Conservation (phyloP, 2,329 filamentous ascomycete genomes). For the Metarhizium humberi region DNA sequence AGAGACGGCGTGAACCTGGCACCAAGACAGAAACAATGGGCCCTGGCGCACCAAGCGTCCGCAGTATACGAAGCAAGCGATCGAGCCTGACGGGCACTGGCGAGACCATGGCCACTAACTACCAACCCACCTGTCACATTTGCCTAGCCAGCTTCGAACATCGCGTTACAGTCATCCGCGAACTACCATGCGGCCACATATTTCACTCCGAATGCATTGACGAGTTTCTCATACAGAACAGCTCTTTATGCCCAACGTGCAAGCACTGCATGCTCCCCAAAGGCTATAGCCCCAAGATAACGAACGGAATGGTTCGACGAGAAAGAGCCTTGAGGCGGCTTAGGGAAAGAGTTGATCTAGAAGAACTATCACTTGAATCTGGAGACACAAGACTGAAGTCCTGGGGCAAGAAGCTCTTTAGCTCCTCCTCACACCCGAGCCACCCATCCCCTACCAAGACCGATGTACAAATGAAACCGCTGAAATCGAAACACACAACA, state of each 20-base stretch:
- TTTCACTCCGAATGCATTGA: slow-evolving; percentile 93
- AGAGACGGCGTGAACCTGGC: slow-evolving; percentile 20
- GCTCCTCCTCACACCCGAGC: slow-evolving; percentile 12
- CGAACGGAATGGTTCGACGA: slow-evolving; percentile 77
- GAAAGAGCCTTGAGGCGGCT: slow-evolving; percentile 61
- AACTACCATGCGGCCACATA: slow-evolving; percentile 84
- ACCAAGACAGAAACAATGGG: slow-evolving; percentile 17
- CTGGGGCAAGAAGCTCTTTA: slow-evolving; percentile 27
- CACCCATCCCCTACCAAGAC: slow-evolving; percentile 8
- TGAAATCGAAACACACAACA: slow-evolving; percentile 7
- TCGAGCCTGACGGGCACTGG: slow-evolving; percentile 24
- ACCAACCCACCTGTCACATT: slow-evolving; percentile 81
- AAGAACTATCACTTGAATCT: slow-evolving; percentile 24
- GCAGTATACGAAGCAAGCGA: slow-evolving; percentile 27
- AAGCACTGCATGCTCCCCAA: slow-evolving; percentile 71
- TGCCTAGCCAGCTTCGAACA: slow-evolving; percentile 75
- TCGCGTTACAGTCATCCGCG: slow-evolving; percentile 63
- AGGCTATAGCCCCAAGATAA: slow-evolving; percentile 60
- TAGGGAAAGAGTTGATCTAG: slow-evolving; percentile 41
- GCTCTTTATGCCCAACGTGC: slow-evolving; percentile 84
- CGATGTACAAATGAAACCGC: slow-evolving; percentile 18
- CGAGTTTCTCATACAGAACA: slow-evolving; percentile 66
- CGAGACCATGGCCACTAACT: slow-evolving; percentile 41
- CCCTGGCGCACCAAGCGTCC: slow-evolving; percentile 11
- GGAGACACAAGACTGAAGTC: slow-evolving; percentile 24